Evolutionary conservation across 495 filamentous ascomycete species (phyloP).

Genomic region (Cercophora scortea): DNA sequence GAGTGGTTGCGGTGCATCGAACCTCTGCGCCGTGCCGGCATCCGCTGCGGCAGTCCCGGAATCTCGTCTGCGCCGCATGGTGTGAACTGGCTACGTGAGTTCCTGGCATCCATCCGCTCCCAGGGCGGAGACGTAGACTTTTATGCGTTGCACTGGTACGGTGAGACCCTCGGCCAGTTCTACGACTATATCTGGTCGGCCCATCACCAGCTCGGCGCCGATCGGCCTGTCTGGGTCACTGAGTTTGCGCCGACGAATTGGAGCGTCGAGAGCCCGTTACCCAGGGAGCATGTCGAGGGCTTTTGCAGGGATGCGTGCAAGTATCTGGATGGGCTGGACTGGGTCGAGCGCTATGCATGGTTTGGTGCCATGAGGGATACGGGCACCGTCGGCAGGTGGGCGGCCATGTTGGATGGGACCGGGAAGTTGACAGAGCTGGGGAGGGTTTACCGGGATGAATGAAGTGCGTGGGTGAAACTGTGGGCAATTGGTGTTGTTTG

Average conservation of each 20-base stretch:
- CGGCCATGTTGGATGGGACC: conserved; percentile 8
- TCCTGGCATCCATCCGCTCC: conserved; percentile 5
- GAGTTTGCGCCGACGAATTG: conserved; percentile 19
- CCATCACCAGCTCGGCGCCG: conserved; percentile 17
- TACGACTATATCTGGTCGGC: conserved; percentile 18
- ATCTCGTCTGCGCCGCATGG: conserved; percentile 16
- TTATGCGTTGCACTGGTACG: conserved; percentile 18
- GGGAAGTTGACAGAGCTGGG: conserved; percentile 13
- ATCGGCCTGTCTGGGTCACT: conserved; percentile 14
- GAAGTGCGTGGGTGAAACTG: neutral
- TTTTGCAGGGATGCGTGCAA: conserved; percentile 14
- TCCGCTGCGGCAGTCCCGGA: conserved; percentile 11
- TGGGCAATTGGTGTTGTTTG: too few species aligned
- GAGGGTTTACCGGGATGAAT: conserved; percentile 11
- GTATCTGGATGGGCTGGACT: conserved; percentile 16
- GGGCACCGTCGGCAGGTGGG: conserved; percentile 15
- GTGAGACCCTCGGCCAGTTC: conserved; percentile 13
- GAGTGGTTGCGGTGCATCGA: conserved; percentile 14
- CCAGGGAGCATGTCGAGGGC: conserved; percentile 7
- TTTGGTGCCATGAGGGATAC: conserved; percentile 19
- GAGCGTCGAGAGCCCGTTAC: conserved; percentile 8
- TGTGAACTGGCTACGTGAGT: conserved; percentile 9
- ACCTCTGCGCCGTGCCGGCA: conserved; percentile 1
- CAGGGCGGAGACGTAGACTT: conserved; percentile 12
- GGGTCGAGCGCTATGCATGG: conserved; percentile 19